These are phyloP conservation scores for Piloderma croceum DNA, from an alignment of 768 basidiomycete species.

Conservation along the genomic window DNA sequence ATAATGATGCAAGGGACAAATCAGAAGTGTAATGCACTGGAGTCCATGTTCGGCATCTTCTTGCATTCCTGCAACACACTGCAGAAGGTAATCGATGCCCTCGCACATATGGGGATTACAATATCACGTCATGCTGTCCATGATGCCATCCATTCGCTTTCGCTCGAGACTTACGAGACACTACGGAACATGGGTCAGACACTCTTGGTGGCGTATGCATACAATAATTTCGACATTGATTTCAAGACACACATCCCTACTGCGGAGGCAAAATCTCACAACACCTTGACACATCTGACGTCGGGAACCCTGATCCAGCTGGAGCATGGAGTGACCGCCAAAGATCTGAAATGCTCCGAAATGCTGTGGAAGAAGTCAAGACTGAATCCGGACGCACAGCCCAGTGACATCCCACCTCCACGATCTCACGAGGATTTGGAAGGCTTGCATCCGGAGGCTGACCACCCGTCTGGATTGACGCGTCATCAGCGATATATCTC, in stretches of 20 bases:
- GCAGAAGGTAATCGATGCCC: constrained; percentile 18
- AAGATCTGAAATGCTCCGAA: constrained; percentile 15
- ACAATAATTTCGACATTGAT: constrained; percentile 24
- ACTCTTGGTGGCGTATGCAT: constrained; percentile 10
- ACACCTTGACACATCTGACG: constrained; percentile 20
- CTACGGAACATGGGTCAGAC: constrained; percentile 11
- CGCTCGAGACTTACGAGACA: constrained; percentile 4
- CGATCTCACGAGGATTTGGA: constrained; percentile 3
- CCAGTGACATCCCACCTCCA: neutral
- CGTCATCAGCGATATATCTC: constrained; percentile 20
- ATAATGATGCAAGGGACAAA: constrained; percentile 16
- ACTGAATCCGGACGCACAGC: constrained; percentile 7
- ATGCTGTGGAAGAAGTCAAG: constrained; percentile 15
- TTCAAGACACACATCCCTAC: constrained; percentile 15
- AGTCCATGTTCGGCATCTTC: constrained; percentile 21
- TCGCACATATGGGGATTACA: constrained; percentile 17
- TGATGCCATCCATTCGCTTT: constrained; percentile 13
- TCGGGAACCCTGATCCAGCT: constrained; percentile 19
- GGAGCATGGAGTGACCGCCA: constrained; percentile 13
- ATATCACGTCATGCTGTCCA: constrained; percentile 16
- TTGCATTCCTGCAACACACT: constrained; percentile 18
- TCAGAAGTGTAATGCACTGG: constrained; percentile 16
- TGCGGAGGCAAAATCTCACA: constrained; percentile 9
- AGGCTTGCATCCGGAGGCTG: constrained; percentile 13
- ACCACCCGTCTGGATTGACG: constrained; percentile 13